Conservation (phyloP, 768 basidiomycete species). For the Zangia roseola region DNA sequence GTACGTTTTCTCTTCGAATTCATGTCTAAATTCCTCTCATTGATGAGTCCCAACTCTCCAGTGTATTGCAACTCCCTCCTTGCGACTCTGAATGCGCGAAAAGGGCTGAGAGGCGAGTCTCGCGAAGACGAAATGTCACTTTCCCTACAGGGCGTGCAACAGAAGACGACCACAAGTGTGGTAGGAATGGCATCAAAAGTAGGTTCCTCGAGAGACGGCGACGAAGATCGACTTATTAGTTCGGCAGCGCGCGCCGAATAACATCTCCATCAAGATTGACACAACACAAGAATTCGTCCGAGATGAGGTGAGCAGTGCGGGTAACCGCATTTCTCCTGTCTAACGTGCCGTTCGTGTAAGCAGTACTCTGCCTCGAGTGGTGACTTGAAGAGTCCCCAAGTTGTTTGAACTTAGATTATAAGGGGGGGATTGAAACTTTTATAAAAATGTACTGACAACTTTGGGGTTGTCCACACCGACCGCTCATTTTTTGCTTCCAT, state of each 20-base stretch:
- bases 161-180: slow-evolving; percentile 20
- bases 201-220: not conserved
- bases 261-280: slow-evolving; percentile 47
- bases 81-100: slow-evolving; percentile 59
- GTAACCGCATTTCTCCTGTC: not conserved
- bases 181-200: slow-evolving; percentile 13
- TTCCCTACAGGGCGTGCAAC: slow-evolving; percentile 29
- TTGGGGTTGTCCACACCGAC: not conserved
- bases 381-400: slow-evolving; percentile 21
- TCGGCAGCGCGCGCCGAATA: slow-evolving; percentile 36
- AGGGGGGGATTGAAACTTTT: not conserved
- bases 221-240: not conserved
- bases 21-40: not conserved
- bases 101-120: slow-evolving; percentile 39
- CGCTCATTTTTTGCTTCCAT: slow-evolving; percentile 1
- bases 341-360: not conserved
- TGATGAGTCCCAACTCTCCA: slow-evolving; percentile 14
- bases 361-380: slow-evolving; percentile 21
- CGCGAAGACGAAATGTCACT: slow-evolving; percentile 31
- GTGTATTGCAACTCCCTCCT: slow-evolving; percentile 64
- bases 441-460: slow-evolving; percentile 2
- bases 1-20: slow-evolving; percentile 35
- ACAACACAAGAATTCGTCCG: slow-evolving; percentile 52
- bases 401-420: slow-evolving; percentile 11
- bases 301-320: slow-evolving; percentile 34